Conservation (phyloP, 441 rosid species). For the Hura crepitans region DNA sequence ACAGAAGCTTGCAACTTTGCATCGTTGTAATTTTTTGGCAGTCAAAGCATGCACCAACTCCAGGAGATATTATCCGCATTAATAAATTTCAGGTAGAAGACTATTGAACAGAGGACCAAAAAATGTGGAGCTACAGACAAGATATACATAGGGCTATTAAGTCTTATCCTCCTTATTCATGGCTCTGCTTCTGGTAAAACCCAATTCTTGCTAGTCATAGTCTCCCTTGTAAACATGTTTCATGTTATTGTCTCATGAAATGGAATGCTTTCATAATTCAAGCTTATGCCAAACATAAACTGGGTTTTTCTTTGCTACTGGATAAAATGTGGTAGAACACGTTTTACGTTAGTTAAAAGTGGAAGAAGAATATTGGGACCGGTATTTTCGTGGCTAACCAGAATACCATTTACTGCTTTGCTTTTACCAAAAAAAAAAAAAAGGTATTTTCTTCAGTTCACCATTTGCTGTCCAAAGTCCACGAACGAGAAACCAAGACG, state of each 20-base stretch:
- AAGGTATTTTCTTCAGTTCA: too few species aligned
- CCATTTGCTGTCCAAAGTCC: too few species aligned
- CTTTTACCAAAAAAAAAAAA: neutral
- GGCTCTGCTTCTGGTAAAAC: neutral
- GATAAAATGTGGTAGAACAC: neutral
- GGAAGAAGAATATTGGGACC: too few species aligned
- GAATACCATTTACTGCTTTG: neutral
- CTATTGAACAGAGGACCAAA: neutral
- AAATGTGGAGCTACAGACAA: conserved; percentile 8
- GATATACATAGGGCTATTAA: neutral
- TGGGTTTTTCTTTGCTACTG: neutral
- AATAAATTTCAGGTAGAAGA: neutral
- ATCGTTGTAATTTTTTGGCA: conserved; percentile 1
- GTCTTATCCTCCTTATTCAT: neutral
- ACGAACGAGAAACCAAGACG: too few species aligned
- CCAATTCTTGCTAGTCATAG: too few species aligned
- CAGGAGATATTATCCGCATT: neutral
- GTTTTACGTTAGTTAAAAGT: neutral
- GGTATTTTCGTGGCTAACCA: neutral
- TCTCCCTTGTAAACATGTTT: neutral
- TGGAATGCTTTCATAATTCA: conserved; percentile 3
- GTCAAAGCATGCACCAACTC: conserved; percentile 4
- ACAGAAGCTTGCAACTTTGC: neutral
- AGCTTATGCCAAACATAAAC: too few species aligned
- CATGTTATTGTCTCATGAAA: neutral